phyloP scores from a whole-genome alignment of 306 rosid genomes.

The Dryas alaskensis region DNA sequence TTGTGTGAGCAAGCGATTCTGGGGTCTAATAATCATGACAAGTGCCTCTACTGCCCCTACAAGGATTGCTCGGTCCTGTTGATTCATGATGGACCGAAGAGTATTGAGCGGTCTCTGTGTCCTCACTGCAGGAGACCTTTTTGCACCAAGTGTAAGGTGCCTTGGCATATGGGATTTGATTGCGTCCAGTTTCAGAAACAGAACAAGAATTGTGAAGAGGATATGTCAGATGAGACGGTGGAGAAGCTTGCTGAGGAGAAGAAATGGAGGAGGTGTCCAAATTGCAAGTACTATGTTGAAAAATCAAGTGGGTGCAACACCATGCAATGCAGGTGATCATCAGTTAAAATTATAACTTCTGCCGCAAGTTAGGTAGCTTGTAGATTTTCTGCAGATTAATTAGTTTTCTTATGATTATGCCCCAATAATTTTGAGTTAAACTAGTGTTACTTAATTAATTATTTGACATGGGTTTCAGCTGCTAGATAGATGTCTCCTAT shows the following conservation, averaged over 20 bases:
- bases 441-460: too few relatives aligned
- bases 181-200: slow-evolving; percentile 39
- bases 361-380: too few relatives aligned
- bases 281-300: slow-evolving; percentile 44
- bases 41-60: slow-evolving; percentile 42
- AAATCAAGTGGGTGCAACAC: slow-evolving; percentile 42
- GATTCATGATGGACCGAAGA: slow-evolving; percentile 10
- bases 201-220: slow-evolving; percentile 28
- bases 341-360: too few relatives aligned
- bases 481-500: too few relatives aligned
- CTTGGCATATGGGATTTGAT: slow-evolving; percentile 49
- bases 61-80: slow-evolving; percentile 47
- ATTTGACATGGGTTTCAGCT: too few relatives aligned
- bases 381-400: too few relatives aligned
- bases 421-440: too few relatives aligned
- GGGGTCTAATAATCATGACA: neutral
- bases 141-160: slow-evolving; percentile 47
- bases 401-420: too few relatives aligned
- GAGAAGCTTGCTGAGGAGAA: slow-evolving; percentile 30
- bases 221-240: neutral
- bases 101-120: slow-evolving; percentile 25
- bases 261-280: slow-evolving; percentile 55
- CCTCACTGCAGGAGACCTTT: slow-evolving; percentile 55
- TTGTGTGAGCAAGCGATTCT: too few relatives aligned
- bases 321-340: slow-evolving; percentile 47